These are phyloP conservation scores for Tylopilus plumbeoviolaceoides DNA, from an alignment of 768 basidiomycete genomes.

Conservation along the genomic window DNA sequence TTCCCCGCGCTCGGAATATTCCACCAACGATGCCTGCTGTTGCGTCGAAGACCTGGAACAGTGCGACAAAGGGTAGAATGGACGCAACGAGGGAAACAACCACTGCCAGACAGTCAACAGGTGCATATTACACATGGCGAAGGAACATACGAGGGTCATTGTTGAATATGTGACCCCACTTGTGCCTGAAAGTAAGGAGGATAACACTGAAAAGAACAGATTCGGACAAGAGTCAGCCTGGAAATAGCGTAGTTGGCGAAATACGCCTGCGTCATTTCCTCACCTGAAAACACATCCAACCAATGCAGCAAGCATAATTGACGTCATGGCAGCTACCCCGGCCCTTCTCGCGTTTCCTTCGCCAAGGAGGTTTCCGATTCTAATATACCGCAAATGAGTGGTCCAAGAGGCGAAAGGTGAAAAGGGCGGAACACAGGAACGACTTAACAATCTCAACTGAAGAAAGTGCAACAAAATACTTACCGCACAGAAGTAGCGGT, in stretches of 20 bases:
- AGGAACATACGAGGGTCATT: conserved; percentile 47
- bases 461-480: conserved; percentile 14
- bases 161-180: conserved; percentile 77
- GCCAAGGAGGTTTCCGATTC: conserved; percentile 87
- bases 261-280: not conserved
- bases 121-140: not conserved
- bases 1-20: conserved; percentile 79
- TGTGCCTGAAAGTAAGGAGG: conserved; percentile 57
- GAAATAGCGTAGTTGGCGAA: not conserved
- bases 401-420: not conserved
- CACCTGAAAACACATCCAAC: conserved; percentile 65
- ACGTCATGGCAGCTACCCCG: conserved; percentile 56
- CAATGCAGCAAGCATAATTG: conserved; percentile 61
- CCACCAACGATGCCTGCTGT: conserved; percentile 64
- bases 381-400: conserved; percentile 23
- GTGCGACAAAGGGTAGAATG: conserved; percentile 70
- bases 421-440: conserved; percentile 26
- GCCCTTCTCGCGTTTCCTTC: conserved; percentile 74
- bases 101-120: conserved; percentile 31
- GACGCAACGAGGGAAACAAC: conserved; percentile 47
- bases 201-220: conserved; percentile 38
- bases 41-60: conserved; percentile 87
- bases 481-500: conserved; percentile 85
- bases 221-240: not conserved
- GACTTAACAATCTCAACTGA: not conserved